Evolutionary conservation across 2,329 filamentous ascomycete genomes (phyloP), one percentile per base, ranked within the genome.

Genomic region (Cordyceps sp.): DNA sequence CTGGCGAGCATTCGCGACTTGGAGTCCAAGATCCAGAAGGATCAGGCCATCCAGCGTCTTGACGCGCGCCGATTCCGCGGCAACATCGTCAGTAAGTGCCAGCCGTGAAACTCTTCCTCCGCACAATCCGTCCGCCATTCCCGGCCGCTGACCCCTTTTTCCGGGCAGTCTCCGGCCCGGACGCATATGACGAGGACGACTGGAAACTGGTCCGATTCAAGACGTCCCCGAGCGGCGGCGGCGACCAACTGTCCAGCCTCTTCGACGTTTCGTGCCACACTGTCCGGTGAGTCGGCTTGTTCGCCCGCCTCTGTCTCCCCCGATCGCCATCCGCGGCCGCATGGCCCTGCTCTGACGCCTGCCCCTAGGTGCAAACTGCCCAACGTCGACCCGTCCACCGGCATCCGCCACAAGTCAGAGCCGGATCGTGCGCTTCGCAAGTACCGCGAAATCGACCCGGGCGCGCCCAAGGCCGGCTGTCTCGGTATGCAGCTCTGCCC

Each of bases 401-500:
- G 67, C n/a, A 45, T 62, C 25, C 61, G 62, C 16, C 69, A 77
- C 45, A 45, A 48, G 16, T 47, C 52, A 20, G 65, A 78, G 50
- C 71, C 75, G 0, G 68, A 73, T 43, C 58, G 54, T 33, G 69
- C 73, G 0, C 54, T 80, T 36, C 57, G 70, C 22, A 62, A 62
- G 37, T 64, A 66, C 39, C 62, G 75, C 10, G 58, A 68, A 9
- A 67, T 79, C 17, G 75, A 79, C 45, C 52, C 61, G 15, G 74
- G 74, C 2, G 66, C 68, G 1, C 65, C 66, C 19, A 59, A 55
- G 29, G 55, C 50, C 33, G 68, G 71, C 1, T 76, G 73, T 39
- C 45, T 79, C 18, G 75, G 74, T 6, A 74, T 81, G 69, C 72
- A 77, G 48, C 52, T 79, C 36, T 72, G 69, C 25, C 74, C 75